Percentiles rank a stretch among this genome's conserved stretches.
phyloP scores from a whole-genome alignment of 768 basidiomycete genomes.

The Vishniacozyma victoriae region DNA sequence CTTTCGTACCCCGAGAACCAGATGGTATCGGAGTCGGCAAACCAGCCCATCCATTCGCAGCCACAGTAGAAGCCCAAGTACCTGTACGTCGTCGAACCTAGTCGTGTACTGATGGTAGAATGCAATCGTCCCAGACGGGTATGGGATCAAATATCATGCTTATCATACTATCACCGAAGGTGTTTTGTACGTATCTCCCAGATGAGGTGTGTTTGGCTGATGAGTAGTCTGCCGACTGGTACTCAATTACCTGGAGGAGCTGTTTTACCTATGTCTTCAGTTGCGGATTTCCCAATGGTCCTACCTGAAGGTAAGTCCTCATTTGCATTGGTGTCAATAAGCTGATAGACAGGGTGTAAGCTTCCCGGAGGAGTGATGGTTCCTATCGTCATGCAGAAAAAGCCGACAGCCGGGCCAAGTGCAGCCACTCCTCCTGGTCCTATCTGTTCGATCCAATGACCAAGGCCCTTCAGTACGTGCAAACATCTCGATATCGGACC shows the following conservation, averaged over 20 bases:
- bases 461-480: too few species aligned
- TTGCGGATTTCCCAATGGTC: slow-evolving; percentile 40
- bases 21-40: slow-evolving; percentile 31
- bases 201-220: not conserved
- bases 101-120: slow-evolving; percentile 19
- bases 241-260: slow-evolving; percentile 40
- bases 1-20: too few species aligned
- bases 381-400: too few species aligned
- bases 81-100: slow-evolving; percentile 18
- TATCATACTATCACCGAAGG: slow-evolving; percentile 45
- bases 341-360: slow-evolving; percentile 20
- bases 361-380: slow-evolving; percentile 42
- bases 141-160: slow-evolving; percentile 44
- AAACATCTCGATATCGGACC: too few species aligned
- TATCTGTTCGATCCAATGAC: too few species aligned
- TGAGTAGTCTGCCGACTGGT: slow-evolving; percentile 27
- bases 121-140: slow-evolving; percentile 41
- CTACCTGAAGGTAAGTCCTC: slow-evolving; percentile 22
- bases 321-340: not conserved
- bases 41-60: slow-evolving; percentile 41
- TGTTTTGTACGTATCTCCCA: slow-evolving; percentile 22
- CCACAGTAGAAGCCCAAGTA: slow-evolving; percentile 37
- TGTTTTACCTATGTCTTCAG: slow-evolving; percentile 37
- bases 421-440: too few species aligned
- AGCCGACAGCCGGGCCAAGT: too few species aligned